Conservation (phyloP, 768 basidiomycete genomes). For the Pleurotus pulmonarius region DNA sequence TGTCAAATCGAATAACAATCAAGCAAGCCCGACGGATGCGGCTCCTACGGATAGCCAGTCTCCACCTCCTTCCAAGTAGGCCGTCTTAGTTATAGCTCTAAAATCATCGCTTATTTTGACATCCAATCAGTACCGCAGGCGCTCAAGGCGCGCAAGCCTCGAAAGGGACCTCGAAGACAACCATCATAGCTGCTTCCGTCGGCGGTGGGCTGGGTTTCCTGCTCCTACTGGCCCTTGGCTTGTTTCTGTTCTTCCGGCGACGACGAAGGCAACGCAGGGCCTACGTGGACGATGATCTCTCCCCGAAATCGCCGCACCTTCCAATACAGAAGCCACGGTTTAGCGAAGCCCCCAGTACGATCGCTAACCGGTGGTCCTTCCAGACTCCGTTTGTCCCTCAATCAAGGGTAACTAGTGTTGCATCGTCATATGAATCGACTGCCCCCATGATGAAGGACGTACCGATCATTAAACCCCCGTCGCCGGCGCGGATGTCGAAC, state of each 20-base stretch:
- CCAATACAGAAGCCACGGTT: constrained; percentile 16
- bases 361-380: constrained; percentile 1
- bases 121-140: constrained; percentile 3
- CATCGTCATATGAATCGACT: constrained; percentile 5
- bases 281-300: constrained; percentile 29
- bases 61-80: constrained; percentile 2
- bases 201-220: constrained; percentile 23
- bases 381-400: constrained; percentile 12
- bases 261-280: constrained; percentile 24
- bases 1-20: background rate
- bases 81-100: background rate
- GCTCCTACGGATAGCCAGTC: background rate
- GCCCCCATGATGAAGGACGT: constrained; percentile 5
- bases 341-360: background rate
- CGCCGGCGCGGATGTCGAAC: constrained; percentile 4
- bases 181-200: constrained; percentile 19
- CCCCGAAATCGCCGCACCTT: constrained; percentile 18
- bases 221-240: constrained; percentile 12
- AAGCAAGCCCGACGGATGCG: background rate
- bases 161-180: constrained; percentile 16
- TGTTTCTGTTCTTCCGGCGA: constrained; percentile 23
- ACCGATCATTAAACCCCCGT: constrained; percentile 8
- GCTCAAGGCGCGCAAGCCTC: constrained; percentile 11
- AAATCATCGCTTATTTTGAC: background rate
- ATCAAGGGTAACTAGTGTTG: constrained; percentile 3